Evolutionary conservation across 441 rosid genomes (phyloP).

Genomic region (Adansonia madagascariensis): DNA sequence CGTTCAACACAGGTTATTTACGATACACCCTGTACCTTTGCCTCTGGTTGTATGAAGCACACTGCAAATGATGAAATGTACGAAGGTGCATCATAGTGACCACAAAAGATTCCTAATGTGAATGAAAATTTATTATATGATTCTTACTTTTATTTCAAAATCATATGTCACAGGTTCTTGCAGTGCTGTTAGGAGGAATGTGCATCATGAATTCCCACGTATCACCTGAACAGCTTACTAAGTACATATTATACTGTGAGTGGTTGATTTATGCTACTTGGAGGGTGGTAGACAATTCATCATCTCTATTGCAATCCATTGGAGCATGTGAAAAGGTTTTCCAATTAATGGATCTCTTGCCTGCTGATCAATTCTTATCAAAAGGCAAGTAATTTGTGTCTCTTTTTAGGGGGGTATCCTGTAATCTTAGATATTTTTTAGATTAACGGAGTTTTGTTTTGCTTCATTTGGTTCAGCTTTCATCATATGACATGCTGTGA

Average conservation of each 20-base stretch:
- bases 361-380: constrained; percentile 37
- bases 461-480: constrained; percentile 20
- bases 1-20: constrained; percentile 53
- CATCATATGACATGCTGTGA: constrained; percentile 4
- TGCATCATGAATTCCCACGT: constrained; percentile 40
- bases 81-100: neutral
- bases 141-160: constrained; percentile 1
- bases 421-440: neutral
- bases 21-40: constrained; percentile 11
- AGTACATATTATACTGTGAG: constrained; percentile 48
- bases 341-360: constrained; percentile 42
- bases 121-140: neutral
- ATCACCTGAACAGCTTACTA: constrained; percentile 48
- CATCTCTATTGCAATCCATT: constrained; percentile 41
- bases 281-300: constrained; percentile 50
- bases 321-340: constrained; percentile 53
- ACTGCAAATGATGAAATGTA: neutral
- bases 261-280: constrained; percentile 57
- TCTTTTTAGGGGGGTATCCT: neutral
- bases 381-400: constrained; percentile 37
- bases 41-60: constrained; percentile 18
- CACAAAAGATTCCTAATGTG: neutral
- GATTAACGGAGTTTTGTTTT: neutral
- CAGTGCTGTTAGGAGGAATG: constrained; percentile 48
- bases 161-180: constrained; percentile 38